These are phyloP conservation scores for Cercospora sojina DNA, from an alignment of 2,329 filamentous ascomycete genomes.

Conservation along the genomic window DNA sequence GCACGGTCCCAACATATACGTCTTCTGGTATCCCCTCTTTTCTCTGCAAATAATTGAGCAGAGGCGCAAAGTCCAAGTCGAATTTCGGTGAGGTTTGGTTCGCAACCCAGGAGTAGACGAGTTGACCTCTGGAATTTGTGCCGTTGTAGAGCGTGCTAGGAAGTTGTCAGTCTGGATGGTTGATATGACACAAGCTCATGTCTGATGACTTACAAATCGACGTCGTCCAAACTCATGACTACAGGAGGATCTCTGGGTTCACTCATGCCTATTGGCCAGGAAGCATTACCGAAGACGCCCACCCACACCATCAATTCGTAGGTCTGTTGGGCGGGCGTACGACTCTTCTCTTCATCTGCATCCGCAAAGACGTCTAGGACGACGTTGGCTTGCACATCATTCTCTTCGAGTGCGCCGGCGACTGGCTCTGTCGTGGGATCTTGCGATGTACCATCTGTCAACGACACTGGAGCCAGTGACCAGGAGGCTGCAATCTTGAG, in stretches of 20 bases:
- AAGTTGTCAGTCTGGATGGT: background rate
- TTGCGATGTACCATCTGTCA: constrained; percentile 9
- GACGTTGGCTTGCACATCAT: constrained; percentile 22
- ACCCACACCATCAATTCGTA: constrained; percentile 29
- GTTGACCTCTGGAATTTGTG: constrained; percentile 21
- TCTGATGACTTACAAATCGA: constrained; percentile 17
- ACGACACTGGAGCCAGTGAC: constrained; percentile 19
- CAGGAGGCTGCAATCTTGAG: constrained; percentile 19
- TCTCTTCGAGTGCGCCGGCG: constrained; percentile 6
- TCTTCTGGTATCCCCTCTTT: constrained; percentile 15
- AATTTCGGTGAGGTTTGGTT: constrained; percentile 22
- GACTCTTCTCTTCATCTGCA: constrained; percentile 17
- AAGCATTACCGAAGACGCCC: constrained; percentile 20
- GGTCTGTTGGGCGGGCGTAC: constrained; percentile 18
- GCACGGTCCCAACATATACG: constrained; percentile 22
- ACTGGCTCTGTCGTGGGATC: constrained; percentile 17
- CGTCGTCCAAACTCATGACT: constrained; percentile 5
- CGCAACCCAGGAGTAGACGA: constrained; percentile 24
- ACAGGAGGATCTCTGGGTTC: constrained; percentile 19
- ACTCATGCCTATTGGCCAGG: constrained; percentile 21
- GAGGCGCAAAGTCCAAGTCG: constrained; percentile 23
- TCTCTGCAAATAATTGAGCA: constrained; percentile 17
- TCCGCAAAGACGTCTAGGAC: constrained; percentile 25
- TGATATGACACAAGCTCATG: no score
- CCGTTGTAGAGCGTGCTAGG: constrained; percentile 22